These are phyloP conservation scores for Teratosphaeria pseudoeucalypti DNA, from an alignment of 2,329 filamentous ascomycete genomes.

Conservation along the genomic window DNA sequence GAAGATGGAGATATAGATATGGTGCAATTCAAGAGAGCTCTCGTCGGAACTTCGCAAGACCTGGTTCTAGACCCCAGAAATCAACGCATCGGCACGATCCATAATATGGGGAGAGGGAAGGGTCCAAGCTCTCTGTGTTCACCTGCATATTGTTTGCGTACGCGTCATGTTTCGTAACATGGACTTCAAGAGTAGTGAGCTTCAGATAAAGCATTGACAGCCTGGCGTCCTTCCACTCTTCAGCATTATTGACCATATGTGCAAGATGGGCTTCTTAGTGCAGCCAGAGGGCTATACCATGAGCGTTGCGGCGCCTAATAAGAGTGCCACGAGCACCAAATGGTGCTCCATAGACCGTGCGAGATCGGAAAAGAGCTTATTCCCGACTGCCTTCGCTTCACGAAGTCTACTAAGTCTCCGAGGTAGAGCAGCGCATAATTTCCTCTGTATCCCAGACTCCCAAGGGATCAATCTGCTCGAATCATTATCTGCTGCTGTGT, in stretches of 20 bases:
- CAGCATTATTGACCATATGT: too few species aligned
- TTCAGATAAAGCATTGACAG: not conserved
- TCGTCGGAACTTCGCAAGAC: not conserved
- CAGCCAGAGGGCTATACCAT: too few species aligned
- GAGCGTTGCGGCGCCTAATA: not conserved
- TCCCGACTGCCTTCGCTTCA: not conserved
- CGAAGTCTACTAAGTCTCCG: not conserved
- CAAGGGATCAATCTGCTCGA: not conserved
- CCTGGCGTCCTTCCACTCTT: too few species aligned
- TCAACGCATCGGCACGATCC: not conserved
- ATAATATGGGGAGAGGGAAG: not conserved
- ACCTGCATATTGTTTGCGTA: not conserved
- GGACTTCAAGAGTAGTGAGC: not conserved
- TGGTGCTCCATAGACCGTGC: not conserved
- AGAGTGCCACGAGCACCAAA: not conserved
- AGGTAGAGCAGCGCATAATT: not conserved
- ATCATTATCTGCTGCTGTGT: not conserved
- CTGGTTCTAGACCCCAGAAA: not conserved
- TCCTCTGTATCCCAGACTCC: not conserved
- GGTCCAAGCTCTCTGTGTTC: not conserved
- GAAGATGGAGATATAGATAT: too few species aligned
- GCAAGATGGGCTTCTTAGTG: too few species aligned
- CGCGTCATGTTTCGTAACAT: not conserved
- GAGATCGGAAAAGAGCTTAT: slow-evolving; percentile 1
- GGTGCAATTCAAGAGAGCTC: slow-evolving; percentile 3